Conservation (phyloP, 2,329 filamentous ascomycete genomes). For the Chaetomium sp. region DNA sequence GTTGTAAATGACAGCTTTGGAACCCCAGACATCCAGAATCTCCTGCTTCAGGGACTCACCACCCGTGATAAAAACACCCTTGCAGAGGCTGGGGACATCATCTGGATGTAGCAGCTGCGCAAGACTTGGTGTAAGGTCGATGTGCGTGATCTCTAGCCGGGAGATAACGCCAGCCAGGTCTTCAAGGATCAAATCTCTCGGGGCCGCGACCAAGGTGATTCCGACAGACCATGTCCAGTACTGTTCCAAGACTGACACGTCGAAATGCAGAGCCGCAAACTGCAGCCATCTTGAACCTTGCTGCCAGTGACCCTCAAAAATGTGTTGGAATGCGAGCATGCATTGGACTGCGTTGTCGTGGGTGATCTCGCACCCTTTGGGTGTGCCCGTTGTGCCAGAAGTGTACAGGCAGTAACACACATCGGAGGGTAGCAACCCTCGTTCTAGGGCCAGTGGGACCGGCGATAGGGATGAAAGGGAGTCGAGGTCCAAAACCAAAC, state of each 20-base stretch:
- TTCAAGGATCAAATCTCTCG: conserved; percentile 77
- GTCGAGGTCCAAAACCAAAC: conserved; percentile 31
- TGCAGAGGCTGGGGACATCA: conserved; percentile 71
- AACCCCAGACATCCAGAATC: conserved; percentile 80
- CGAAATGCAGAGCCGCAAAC: conserved; percentile 91
- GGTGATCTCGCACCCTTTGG: conserved; percentile 82
- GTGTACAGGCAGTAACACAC: conserved; percentile 83
- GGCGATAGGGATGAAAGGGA: conserved; percentile 23
- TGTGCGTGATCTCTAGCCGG: conserved; percentile 72
- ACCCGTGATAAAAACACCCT: conserved; percentile 87
- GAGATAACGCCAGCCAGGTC: conserved; percentile 70
- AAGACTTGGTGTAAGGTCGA: conserved; percentile 84
- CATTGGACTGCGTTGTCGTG: conserved; percentile 86
- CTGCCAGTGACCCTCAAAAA: conserved; percentile 73
- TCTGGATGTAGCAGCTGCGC: conserved; percentile 71
- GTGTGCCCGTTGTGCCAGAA: conserved; percentile 77
- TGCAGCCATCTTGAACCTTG: conserved; percentile 74
- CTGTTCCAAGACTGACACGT: conserved; percentile 87
- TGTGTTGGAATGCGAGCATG: conserved; percentile 74
- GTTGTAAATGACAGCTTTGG: conserved; percentile 77
- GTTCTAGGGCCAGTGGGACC: conserved; percentile 27
- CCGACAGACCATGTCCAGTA: conserved; percentile 95
- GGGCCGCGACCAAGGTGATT: conserved; percentile 74
- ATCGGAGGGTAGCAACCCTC: conserved; percentile 41
- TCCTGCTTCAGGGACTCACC: conserved; percentile 85